phyloP scores from a whole-genome alignment of 192 early-diverging fungal species.

The Funneliformis geosporum region DNA sequence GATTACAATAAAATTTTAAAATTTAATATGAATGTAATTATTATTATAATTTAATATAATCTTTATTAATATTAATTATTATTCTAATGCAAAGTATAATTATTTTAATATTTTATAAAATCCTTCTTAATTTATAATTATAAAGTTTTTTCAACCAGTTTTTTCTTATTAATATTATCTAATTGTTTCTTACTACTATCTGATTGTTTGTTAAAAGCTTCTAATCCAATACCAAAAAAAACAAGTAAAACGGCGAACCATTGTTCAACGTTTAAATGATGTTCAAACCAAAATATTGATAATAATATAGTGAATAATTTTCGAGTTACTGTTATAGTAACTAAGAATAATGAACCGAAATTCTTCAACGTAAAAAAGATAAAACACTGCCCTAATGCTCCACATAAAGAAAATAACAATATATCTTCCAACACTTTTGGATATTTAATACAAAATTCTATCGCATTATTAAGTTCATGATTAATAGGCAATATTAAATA shows the following conservation, averaged over 20 bases:
- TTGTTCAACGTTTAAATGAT: slow-evolving; percentile 74
- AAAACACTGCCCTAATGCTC: slow-evolving; percentile 97
- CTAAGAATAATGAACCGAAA: slow-evolving; percentile 86
- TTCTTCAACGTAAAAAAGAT: slow-evolving; percentile 92
- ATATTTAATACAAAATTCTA: slow-evolving; percentile 73
- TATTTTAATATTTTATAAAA: too few relatives aligned
- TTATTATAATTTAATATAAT: too few relatives aligned
- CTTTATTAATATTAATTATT: too few relatives aligned
- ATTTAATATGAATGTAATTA: too few relatives aligned
- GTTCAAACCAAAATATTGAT: slow-evolving; percentile 87
- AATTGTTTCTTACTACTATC: slow-evolving; percentile 42
- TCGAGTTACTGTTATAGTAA: slow-evolving; percentile 94
- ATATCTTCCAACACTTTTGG: slow-evolving; percentile 85
- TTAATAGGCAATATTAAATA: slow-evolving; percentile 82
- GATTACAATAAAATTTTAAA: too few relatives aligned
- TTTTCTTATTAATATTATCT: not conserved
- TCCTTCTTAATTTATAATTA: too few relatives aligned
- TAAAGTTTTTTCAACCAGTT: not conserved
- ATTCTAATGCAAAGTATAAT: too few relatives aligned
- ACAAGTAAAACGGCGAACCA: slow-evolving; percentile 87
- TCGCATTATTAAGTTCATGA: slow-evolving; percentile 71
- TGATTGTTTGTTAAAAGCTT: slow-evolving; percentile 69
- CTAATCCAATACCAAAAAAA: slow-evolving; percentile 82
- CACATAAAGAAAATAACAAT: slow-evolving; percentile 85
- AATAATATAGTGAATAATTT: slow-evolving; percentile 96